Evolutionary conservation across 2,329 filamentous ascomycete genomes (phyloP).

Genomic region (Penicillium sp.): DNA sequence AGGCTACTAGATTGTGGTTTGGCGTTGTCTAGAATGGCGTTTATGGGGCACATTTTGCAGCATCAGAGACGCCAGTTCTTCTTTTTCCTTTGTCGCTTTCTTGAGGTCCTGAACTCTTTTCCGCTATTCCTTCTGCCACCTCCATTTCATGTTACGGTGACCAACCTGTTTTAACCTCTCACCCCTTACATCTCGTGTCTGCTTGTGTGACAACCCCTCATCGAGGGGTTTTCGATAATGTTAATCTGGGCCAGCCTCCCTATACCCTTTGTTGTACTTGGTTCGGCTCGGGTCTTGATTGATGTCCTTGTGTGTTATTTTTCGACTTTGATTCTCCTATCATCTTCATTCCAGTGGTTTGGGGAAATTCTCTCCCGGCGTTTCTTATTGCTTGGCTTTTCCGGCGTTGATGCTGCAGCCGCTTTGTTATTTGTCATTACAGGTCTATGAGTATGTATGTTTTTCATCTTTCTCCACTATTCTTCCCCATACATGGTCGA

Average conservation of each 20-base stretch:
- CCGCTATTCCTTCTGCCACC: constrained; percentile 16
- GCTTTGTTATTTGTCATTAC: constrained; percentile 22
- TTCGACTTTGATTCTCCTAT: constrained; percentile 25
- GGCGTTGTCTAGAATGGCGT: constrained; percentile 38
- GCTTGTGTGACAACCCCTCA: constrained; percentile 24
- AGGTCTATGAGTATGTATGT: constrained; percentile 32
- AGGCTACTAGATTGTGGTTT: constrained; percentile 40
- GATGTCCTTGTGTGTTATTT: constrained; percentile 18
- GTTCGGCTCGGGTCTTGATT: constrained; percentile 28
- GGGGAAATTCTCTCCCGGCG: constrained; percentile 21
- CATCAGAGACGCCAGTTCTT: constrained; percentile 20
- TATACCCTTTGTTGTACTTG: constrained; percentile 48
- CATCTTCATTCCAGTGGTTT: constrained; percentile 17
- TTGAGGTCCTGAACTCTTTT: constrained; percentile 6
- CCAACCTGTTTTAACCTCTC: constrained; percentile 11
- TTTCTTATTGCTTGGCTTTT: constrained; percentile 15
- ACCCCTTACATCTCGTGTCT: constrained; percentile 28
- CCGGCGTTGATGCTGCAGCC: constrained; percentile 25
- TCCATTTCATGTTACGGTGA: constrained; percentile 19
- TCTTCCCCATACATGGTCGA: constrained; percentile 28
- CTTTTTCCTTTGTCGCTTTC: constrained; percentile 15
- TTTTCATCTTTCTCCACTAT: constrained; percentile 14
- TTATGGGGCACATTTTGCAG: constrained; percentile 23
- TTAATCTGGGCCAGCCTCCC: constrained; percentile 41
- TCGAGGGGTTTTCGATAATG: constrained; percentile 34